Base-by-base conservation (phyloP, 495 filamentous ascomycete genomes). In the Xylaria flabelliformis region DNA sequence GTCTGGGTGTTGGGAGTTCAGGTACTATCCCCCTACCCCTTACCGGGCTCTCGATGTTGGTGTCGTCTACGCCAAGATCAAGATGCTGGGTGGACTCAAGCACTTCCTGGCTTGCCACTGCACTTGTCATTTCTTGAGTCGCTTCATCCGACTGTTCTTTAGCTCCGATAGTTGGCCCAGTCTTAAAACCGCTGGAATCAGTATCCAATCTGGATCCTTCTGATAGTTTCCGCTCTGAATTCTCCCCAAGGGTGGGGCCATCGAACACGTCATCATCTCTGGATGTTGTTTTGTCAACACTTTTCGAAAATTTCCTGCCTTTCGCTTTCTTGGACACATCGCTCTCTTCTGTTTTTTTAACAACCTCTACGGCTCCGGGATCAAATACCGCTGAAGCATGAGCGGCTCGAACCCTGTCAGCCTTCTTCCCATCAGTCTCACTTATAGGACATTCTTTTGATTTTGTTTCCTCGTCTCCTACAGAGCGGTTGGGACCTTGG, bases 221-320 rank as follows among this genome's bases (percentile, higher is more conserved):
- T 53, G 75, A 70, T 32, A 48, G 39, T 67, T 74, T 79, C 17
- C 58, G 75, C 39, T 91, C 79, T 82, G 87, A 76, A 77, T 85
- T 72, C 83, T 91, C 90, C 87, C 48, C 88, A 79, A 82, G 81
- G 82, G 75, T 83, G 83, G 79, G 68, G 72, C 83, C 81, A 74
- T 83, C 80, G 74, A 82, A 80, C 65, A 82, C 76, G 77, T 83
- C 80, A 71, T 87, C 81, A 70, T 81, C 79, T 55, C 72, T 76
- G 50, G 73, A 48, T 48, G 70, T 70, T 66, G 76, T 77, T 53
- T 78, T 76, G 53, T 83, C 80, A 61, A 77, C 78, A 48, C 72
- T 69, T 56, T 73, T 75, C 29, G 74, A 75, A 12, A 70, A 67
- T 46, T 71, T 74, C 56, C 69, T 75, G 53, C 61, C 70, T 65